phyloP scores from a whole-genome alignment of 2,329 filamentous ascomycete genomes.

The Calonectria pteridis region DNA sequence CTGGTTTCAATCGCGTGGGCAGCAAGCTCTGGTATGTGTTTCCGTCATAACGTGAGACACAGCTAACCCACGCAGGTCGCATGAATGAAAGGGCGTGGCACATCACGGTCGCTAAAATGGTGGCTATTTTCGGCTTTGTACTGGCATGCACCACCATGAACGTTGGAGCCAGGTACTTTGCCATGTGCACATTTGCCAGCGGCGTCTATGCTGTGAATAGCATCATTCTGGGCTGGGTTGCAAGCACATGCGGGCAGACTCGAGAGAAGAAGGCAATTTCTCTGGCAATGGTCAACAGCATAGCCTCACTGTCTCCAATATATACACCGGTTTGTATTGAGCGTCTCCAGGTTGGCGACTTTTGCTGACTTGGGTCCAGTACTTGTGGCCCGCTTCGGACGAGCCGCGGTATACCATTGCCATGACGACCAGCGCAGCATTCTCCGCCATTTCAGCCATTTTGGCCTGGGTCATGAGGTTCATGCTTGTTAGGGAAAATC shows the following conservation, averaged over 20 bases:
- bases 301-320: background rate
- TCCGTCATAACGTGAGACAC: constrained; percentile 52
- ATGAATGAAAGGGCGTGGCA: constrained; percentile 62
- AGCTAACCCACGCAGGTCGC: background rate
- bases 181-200: constrained; percentile 54
- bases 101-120: constrained; percentile 55
- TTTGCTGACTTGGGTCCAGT: constrained; percentile 25
- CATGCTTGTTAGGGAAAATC: constrained; percentile 51
- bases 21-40: constrained; percentile 5
- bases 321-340: background rate
- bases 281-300: constrained; percentile 46
- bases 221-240: constrained; percentile 59
- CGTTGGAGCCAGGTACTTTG: constrained; percentile 34
- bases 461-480: constrained; percentile 53
- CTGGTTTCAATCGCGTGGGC: constrained; percentile 21
- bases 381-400: constrained; percentile 28
- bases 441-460: constrained; percentile 49
- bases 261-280: constrained; percentile 60
- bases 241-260: constrained; percentile 55
- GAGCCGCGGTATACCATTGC: constrained; percentile 28
- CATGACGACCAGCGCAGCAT: constrained; percentile 33
- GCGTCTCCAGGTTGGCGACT: no score
- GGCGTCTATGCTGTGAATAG: constrained; percentile 57
- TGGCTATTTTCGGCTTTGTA: constrained; percentile 49
- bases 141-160: constrained; percentile 43